Evolutionary conservation across 148 eudicot species (phyloP).

Genomic region (Chenopodium berlandieri): DNA sequence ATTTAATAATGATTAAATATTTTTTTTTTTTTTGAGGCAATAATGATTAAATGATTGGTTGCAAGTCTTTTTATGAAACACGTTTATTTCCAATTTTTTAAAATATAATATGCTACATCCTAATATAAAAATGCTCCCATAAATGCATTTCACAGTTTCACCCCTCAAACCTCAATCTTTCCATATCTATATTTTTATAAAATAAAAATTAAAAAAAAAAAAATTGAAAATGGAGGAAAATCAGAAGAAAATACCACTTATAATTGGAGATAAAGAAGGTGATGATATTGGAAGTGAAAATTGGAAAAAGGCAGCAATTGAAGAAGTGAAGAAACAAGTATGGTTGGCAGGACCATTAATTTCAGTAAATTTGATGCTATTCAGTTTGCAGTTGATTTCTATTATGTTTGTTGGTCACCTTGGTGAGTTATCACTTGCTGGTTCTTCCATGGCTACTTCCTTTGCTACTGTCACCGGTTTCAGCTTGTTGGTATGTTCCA

Average conservation of each 20-base stretch:
- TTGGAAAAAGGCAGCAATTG: neutral
- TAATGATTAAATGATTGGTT: too few species aligned
- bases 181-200: too few species aligned
- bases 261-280: neutral
- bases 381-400: constrained; percentile 1
- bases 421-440: constrained; percentile 10
- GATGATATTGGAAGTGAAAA: neutral
- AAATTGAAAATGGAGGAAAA: neutral
- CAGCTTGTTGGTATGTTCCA: constrained; percentile 3
- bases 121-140: too few species aligned
- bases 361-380: constrained; percentile 5
- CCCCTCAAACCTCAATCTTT: too few species aligned
- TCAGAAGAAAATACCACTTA: constrained; percentile 1
- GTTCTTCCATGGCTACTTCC: constrained; percentile 16
- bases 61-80: too few species aligned
- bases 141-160: too few species aligned
- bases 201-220: neutral
- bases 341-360: constrained; percentile 15
- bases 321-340: constrained; percentile 14
- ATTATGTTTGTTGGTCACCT: constrained; percentile 10
- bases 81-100: too few species aligned
- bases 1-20: too few species aligned
- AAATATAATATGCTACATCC: too few species aligned
- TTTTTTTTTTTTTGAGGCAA: too few species aligned
- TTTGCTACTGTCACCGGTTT: constrained; percentile 16